Evolutionary conservation across 768 basidiomycete species (phyloP), one percentile per base, ranked within the genome.

Genomic region (Termitomyces sp.): DNA sequence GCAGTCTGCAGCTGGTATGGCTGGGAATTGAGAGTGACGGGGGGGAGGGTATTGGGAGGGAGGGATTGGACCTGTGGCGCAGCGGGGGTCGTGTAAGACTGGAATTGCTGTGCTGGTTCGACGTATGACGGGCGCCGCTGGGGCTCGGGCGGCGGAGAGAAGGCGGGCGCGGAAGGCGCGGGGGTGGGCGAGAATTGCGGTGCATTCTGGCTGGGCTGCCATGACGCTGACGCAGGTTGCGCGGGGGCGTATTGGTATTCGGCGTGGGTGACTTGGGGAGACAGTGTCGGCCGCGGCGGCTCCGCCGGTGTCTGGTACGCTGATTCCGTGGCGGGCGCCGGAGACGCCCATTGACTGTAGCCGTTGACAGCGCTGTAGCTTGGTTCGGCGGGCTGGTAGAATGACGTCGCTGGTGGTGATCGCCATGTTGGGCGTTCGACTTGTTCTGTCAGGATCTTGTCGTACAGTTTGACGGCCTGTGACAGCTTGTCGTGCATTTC

Each of bases 401-500:
- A 54, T 24, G 65, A 63, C 24, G n/a, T n/a, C n/a, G n/a, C n/a
- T n/a, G n/a, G n/a, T n/a, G 74, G 64, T 34, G 75, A 67, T 49
- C 83, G 75, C 86, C 88, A 90, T 41, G 82, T 76, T 1, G 88
- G 88, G 42, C 83, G 85, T 2, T 86, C 78, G 12, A 94, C 78
- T 67, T 95, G 91, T 62, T 91, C 82, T 26, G 94, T 94, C 44
- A 96, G 75, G 22, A 97, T 76, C 54, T 88, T 83, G 63, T 98
- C 95, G 68, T 98, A 98, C 4, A 97, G 74, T 67, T 90, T 88
- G 46, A 98, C 93, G 0, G 92, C 94, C 69, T 96, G 85, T 0
- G 92, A 90, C 10, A 99, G 72, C 71, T 98, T 96, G 48, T 90
- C 88, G 65, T 98, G 90, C 94, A 98, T 98, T 50, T 98, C 94